Percentiles rank a stretch among this genome's conserved stretches.
These are phyloP conservation scores for Nicotiana attenuata DNA, from an alignment of 257 asterid species.

Conservation along the genomic window DNA sequence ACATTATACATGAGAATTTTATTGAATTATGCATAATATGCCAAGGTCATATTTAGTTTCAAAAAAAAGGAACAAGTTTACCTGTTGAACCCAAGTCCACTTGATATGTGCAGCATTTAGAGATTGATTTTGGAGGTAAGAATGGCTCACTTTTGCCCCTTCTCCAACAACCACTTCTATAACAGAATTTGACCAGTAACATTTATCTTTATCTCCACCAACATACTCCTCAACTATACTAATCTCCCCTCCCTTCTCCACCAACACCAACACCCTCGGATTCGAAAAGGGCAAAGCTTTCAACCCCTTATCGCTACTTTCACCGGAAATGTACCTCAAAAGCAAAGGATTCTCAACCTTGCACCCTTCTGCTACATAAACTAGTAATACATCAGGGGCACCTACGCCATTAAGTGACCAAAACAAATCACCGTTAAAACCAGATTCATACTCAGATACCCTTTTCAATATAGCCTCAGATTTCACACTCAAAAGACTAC, in stretches of 20 bases:
- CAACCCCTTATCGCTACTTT: constrained; percentile 49
- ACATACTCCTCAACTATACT: constrained; percentile 72
- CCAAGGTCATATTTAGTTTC: constrained; percentile 6
- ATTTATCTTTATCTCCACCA: constrained; percentile 41
- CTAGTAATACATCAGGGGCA: constrained; percentile 66
- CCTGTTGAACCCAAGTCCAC: constrained; percentile 93
- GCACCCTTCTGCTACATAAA: constrained; percentile 80
- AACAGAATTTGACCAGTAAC: constrained; percentile 86
- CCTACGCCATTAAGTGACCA: constrained; percentile 92
- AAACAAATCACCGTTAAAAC: constrained; percentile 74
- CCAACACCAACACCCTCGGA: constrained; percentile 84
- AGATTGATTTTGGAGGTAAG: constrained; percentile 78
- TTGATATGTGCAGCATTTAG: constrained; percentile 74
- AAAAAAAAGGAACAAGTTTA: constrained; percentile 1
- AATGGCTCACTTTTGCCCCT: constrained; percentile 71
- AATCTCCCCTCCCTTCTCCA: constrained; percentile 82
- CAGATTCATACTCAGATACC: constrained; percentile 48
- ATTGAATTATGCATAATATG: constrained; percentile 3
- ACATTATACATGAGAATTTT: too few relatives aligned
- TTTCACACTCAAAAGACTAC: constrained; percentile 41
- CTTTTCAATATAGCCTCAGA: constrained; percentile 48
- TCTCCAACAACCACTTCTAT: constrained; percentile 65
- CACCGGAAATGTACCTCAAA: constrained; percentile 51
- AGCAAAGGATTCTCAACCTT: constrained; percentile 66
- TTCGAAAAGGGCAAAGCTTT: constrained; percentile 69